Base-by-base conservation (phyloP, 164 flowering plant species). In the Echeveria elegans region DNA sequence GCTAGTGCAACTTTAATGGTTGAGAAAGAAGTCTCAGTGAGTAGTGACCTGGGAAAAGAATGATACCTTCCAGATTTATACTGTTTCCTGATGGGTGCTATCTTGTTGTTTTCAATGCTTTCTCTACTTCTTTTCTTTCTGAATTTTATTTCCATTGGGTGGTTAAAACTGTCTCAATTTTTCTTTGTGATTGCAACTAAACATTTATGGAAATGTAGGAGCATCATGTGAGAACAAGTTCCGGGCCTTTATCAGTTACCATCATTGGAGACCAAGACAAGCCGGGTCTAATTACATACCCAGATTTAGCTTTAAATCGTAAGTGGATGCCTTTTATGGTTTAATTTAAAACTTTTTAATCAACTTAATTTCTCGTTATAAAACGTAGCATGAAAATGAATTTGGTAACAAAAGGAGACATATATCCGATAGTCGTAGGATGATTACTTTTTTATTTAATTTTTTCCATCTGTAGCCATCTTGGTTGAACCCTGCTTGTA, bases 221-320 rank as follows among this genome's bases (percentile, higher is more conserved):
- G 72, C 73, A 80, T 69, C 70, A 71, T 68, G 68, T 86, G 48
- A 64, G 68, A 69, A 86, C 91, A 48, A 45, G 78, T 47, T 41
- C 56, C 64, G 88, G 88, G 63, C 58, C 68, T 67, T 79, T 86
- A 2, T 85, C 85, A 48, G 91, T 86, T 65, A 64, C 80, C 40
- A 86, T 86, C 58, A 72, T 67, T 73, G 91, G 91, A 65, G 88
- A 86, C 73, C 84, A 59, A 18, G 87, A 86, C 69, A 86, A 86
- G 80, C 88, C 88, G 60, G 83, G 86, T 53, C 78, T 86, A 61
- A 53, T 86, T 41, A 85, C 88, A 30, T 86, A 86, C 73, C 89
- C 91, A 32, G 89, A 85, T 83, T 63, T 86, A 69, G 91, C 86
- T 73, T 68, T 85, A 69, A 84, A 83, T 69, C 69, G 91, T 86